Conservation (phyloP, 176 grass and related monocot genomes). For the Miscanthus lutarioriparius region DNA sequence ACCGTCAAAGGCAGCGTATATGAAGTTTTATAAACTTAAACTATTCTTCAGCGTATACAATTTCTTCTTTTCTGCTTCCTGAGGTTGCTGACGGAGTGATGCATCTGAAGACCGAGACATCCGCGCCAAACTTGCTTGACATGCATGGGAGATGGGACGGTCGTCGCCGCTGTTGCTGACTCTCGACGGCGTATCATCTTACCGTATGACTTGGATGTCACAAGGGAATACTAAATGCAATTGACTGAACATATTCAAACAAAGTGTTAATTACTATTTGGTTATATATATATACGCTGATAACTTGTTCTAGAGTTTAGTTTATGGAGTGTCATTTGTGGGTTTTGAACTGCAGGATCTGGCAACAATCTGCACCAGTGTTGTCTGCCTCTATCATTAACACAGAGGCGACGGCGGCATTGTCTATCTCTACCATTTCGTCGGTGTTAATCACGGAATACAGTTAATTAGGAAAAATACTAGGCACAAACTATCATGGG, state of each 20-base stretch:
- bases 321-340: neutral
- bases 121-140: neutral
- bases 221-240: neutral
- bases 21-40: neutral
- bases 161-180: neutral
- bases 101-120: neutral
- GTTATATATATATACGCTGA: neutral
- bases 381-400: neutral
- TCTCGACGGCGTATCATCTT: neutral
- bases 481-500: neutral
- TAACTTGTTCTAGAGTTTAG: neutral
- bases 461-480: neutral
- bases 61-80: neutral
- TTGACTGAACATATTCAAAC: neutral
- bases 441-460: no score
- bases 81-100: neutral
- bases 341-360: neutral
- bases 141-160: neutral
- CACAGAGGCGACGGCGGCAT: neutral
- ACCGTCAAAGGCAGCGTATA: neutral
- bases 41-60: neutral
- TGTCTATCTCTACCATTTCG: no score
- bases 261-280: neutral
- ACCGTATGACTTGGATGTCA: neutral
- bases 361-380: neutral